Evolutionary conservation across 345 rosid species (phyloP), one percentile per base, ranked within the genome.

Genomic region (Citropsis articulata): DNA sequence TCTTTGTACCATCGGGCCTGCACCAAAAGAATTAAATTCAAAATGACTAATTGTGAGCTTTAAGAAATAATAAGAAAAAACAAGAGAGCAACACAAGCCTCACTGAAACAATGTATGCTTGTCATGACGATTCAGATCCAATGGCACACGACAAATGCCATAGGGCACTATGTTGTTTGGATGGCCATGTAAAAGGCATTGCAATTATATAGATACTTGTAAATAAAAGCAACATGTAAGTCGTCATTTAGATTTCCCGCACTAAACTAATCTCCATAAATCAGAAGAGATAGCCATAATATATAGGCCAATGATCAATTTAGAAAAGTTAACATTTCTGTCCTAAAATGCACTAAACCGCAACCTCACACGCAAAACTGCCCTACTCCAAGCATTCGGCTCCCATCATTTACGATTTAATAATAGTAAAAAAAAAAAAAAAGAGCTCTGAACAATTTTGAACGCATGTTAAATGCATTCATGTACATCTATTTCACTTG

Each of bases 1-100:
- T 94, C 92, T 95, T 95, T 0, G 97, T 93, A 18, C 97, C 98
- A 84, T 95, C 97, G 7, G 98, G 99, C 94, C 97, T 91, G 90
- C 22, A 69, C 28, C 50, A 75, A 24, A 59, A 66, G 8, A 66
- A 72, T 64, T 50, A 53, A 22, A 64, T 25, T 48, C 48, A 53
- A 31, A 66, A 28, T 53, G 53, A 65, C 45, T 42, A 8, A 10
- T 30, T 0, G 18, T 14, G 19, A 28, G 24, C 12, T n/a, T 53
- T 24, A 19, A 8, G 19, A 64, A 53, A 61, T 1, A 30, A 75
- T 40, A 35, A 57, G 33, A 7, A 42, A 24, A 4, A 19, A 25
- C 42, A 36, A 65, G 4, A 16, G 25, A 21, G 7, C n/a, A 21
- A 36, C 63, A 31, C 33, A 66, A 67, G 66, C 48, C 30, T 36